These are phyloP conservation scores for Silene uniflora DNA, from an alignment of 148 eudicot species.

Conservation along the genomic window DNA sequence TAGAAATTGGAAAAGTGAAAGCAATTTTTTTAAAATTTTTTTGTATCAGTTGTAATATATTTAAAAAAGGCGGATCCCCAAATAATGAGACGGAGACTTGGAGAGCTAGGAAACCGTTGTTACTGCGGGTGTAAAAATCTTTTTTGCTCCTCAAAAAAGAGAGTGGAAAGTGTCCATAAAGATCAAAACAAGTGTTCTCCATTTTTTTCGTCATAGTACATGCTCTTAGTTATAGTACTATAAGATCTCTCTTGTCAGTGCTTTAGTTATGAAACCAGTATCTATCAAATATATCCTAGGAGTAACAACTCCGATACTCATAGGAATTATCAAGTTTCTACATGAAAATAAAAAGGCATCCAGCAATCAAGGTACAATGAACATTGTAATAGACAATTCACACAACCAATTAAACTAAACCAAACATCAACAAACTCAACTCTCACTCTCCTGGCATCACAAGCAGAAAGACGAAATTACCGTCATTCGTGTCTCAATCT, in stretches of 20 bases:
- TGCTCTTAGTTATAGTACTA: not conserved
- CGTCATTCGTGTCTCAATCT: constrained; percentile 62
- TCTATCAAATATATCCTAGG: not conserved
- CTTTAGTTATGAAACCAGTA: not conserved
- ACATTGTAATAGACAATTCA: not conserved
- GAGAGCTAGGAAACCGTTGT: too few species aligned
- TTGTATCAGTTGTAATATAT: too few species aligned
- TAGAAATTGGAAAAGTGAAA: not conserved
- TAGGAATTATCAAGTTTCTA: not conserved
- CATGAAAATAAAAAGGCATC: not conserved
- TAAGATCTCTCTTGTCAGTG: not conserved
- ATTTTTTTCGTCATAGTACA: not conserved
- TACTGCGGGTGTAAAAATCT: too few species aligned
- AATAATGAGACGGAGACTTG: too few species aligned
- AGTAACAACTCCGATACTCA: not conserved
- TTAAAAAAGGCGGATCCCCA: not conserved
- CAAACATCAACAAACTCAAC: not conserved
- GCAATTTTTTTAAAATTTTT: too few species aligned
- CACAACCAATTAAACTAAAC: not conserved
- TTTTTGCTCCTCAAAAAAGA: not conserved
- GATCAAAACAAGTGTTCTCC: not conserved
- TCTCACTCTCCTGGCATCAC: not conserved
- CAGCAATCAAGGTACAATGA: not conserved
- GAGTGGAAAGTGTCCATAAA: not conserved
- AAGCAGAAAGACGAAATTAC: constrained; percentile 25